Evolutionary conservation across 257 asterid species (phyloP).

Genomic region (Asclepias syriaca): DNA sequence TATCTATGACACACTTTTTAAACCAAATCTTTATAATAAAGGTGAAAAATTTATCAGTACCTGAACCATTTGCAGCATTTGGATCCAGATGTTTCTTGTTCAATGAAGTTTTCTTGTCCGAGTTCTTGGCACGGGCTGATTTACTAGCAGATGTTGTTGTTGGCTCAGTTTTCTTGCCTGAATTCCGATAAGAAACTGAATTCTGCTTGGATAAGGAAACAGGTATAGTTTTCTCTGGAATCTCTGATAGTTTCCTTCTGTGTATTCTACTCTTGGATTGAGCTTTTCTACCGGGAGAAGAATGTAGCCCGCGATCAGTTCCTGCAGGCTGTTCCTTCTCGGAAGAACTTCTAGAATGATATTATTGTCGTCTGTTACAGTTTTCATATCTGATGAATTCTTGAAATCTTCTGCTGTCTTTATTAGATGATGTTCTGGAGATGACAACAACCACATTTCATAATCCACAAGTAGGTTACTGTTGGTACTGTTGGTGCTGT

Average conservation of each 20-base stretch:
- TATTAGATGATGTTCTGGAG: conserved; percentile 31
- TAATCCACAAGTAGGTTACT: conserved; percentile 1
- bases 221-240: conserved; percentile 41
- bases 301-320: conserved; percentile 15
- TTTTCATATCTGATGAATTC: conserved; percentile 9
- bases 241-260: conserved; percentile 32
- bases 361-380: neutral
- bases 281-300: conserved; percentile 23
- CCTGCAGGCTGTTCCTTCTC: conserved; percentile 25
- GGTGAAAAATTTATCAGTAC: conserved; percentile 16
- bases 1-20: too few relatives aligned
- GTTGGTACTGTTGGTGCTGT: conserved; percentile 11
- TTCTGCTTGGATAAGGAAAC: conserved; percentile 20
- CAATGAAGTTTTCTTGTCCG: conserved; percentile 26
- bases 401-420: conserved; percentile 20
- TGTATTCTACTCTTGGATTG: conserved; percentile 13
- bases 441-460: neutral
- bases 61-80: conserved; percentile 25
- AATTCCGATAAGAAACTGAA: conserved; percentile 19
- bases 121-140: conserved; percentile 19
- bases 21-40: too few relatives aligned
- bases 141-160: conserved; percentile 16
- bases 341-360: neutral
- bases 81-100: conserved; percentile 22
- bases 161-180: conserved; percentile 20